Percentiles rank a stretch among this genome's conserved stretches.
Conservation (phyloP, 2,329 filamentous ascomycete species). For the Stemphylium beticola region DNA sequence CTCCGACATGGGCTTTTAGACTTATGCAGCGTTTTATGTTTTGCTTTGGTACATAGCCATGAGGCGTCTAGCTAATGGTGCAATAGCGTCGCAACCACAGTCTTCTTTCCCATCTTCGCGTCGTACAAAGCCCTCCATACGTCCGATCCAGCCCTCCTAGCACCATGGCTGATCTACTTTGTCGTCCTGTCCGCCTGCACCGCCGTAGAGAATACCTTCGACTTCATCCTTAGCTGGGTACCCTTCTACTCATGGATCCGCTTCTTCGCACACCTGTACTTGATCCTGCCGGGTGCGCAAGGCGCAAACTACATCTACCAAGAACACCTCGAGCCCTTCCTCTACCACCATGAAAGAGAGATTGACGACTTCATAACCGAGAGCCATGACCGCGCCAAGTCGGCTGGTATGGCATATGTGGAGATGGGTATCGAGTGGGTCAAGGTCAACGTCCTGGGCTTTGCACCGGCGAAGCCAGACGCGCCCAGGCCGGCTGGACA, state of each 20-base stretch:
- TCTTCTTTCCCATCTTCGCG: slow-evolving; percentile 93
- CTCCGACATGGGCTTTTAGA: slow-evolving; percentile 14
- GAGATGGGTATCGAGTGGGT: slow-evolving; percentile 60
- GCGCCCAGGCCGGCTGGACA: slow-evolving; percentile 57
- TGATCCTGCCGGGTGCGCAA: slow-evolving; percentile 97
- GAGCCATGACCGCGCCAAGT: slow-evolving; percentile 77
- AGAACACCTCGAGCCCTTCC: slow-evolving; percentile 83
- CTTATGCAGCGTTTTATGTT: not conserved
- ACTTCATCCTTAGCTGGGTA: slow-evolving; percentile 87
- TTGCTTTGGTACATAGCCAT: not conserved
- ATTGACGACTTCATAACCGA: slow-evolving; percentile 91
- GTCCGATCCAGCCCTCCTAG: slow-evolving; percentile 83
- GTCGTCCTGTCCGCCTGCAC: slow-evolving; percentile 84
- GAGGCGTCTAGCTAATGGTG: slow-evolving; percentile 20
- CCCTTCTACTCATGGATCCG: slow-evolving; percentile 95
- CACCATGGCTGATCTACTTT: slow-evolving; percentile 99
- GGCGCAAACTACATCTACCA: slow-evolving; percentile 88
- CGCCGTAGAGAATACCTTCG: slow-evolving; percentile 83
- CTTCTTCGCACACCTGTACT: slow-evolving; percentile 85
- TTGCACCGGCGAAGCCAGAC: slow-evolving; percentile 61
- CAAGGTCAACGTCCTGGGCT: slow-evolving; percentile 78
- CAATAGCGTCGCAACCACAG: slow-evolving; percentile 65
- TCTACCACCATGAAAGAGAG: slow-evolving; percentile 81
- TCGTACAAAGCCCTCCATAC: slow-evolving; percentile 98
- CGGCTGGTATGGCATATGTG: slow-evolving; percentile 70